Evolutionary conservation across 1,139 yeast species (phyloP).

Genomic region (Entelexis sorbosivorans): DNA sequence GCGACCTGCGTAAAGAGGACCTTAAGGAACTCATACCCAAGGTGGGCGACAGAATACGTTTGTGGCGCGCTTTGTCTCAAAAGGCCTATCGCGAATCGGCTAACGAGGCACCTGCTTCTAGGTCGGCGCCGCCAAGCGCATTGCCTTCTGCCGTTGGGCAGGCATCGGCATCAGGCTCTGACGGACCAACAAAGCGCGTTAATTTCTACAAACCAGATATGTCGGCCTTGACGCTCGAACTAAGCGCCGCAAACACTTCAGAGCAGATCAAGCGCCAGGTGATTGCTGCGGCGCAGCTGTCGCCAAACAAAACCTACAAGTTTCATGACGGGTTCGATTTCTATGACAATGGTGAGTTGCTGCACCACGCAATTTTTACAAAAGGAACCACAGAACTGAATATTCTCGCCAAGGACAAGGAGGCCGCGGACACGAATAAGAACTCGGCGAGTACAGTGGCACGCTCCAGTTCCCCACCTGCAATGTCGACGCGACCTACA

Average conservation of each 20-base stretch:
- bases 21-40: slow-evolving; percentile 56
- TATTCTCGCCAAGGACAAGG: background rate
- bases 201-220: slow-evolving; percentile 8
- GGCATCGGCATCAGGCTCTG: background rate
- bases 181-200: background rate
- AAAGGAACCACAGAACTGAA: background rate
- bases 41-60: slow-evolving; percentile 70
- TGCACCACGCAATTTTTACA: slow-evolving; percentile 9
- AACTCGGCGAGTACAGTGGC: background rate
- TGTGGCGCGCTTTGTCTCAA: slow-evolving; percentile 39
- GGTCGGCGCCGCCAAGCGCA: background rate
- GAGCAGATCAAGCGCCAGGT: background rate
- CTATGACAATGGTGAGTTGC: slow-evolving; percentile 18
- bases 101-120: background rate
- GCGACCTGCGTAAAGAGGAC: slow-evolving; percentile 57
- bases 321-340: slow-evolving; percentile 20
- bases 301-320: background rate
- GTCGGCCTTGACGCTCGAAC: slow-evolving; percentile 5
- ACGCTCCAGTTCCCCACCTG: background rate
- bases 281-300: slow-evolving; percentile 5
- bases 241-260: background rate
- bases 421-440: background rate
- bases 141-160: too few species aligned
- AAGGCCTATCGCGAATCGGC: background rate
- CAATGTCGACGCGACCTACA: background rate